phyloP scores from a whole-genome alignment of 352 stramenopile species.

The Blastocystis sp. region DNA sequence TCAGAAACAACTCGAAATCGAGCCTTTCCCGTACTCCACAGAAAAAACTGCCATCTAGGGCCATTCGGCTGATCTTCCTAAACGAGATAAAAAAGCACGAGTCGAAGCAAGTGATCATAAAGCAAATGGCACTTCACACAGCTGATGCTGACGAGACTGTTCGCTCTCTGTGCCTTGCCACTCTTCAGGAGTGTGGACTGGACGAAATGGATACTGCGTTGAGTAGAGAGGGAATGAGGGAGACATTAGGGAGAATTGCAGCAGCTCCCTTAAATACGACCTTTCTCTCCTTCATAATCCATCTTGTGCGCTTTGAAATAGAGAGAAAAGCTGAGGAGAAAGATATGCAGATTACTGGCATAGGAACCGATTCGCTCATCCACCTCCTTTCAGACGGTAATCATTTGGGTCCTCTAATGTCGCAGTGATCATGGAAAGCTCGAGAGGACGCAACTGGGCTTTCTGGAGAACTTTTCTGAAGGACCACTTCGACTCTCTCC shows the following conservation, averaged over 20 bases:
- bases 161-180: neutral
- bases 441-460: neutral
- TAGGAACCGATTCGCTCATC: neutral
- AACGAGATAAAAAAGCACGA: neutral
- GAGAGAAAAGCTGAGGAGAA: neutral
- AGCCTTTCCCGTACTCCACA: neutral
- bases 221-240: neutral
- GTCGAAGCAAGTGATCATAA: neutral
- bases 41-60: neutral
- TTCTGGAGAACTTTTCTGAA: conserved; percentile 11
- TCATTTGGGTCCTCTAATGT: neutral
- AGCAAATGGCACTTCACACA: neutral
- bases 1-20: neutral
- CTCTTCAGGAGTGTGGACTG: neutral
- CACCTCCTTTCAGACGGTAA: neutral
- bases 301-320: neutral
- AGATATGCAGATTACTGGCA: neutral
- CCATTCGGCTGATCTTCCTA: neutral
- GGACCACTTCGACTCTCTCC: neutral
- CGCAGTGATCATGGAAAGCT: neutral
- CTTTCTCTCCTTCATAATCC: neutral
- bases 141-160: neutral
- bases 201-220: neutral
- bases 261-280: neutral
- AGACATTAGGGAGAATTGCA: neutral